A percentile compares a stretch with the other conserved stretches of the same genome.
phyloP scores from a whole-genome alignment of 225 moss, liverwort and hornwort species.

The Asterella californica region DNA sequence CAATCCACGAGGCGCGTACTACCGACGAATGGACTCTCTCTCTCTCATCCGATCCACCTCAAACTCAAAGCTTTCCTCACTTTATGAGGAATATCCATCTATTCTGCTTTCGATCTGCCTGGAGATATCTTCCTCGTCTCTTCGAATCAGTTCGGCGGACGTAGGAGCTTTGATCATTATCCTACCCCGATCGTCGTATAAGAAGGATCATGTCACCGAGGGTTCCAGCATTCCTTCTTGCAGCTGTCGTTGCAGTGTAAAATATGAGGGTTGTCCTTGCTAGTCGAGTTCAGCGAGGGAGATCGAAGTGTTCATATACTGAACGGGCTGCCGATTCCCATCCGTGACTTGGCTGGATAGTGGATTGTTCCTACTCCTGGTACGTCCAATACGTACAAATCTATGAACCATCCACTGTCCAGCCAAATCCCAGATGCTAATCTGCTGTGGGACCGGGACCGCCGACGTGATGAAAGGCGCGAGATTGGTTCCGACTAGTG shows the following conservation, averaged over 20 bases:
- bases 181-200: background rate
- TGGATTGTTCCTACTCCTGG: background rate
- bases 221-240: background rate
- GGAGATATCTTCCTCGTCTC: background rate
- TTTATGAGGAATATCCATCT: background rate
- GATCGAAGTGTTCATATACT: background rate
- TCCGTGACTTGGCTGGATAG: slow-evolving; percentile 1
- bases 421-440: slow-evolving; percentile 2
- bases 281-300: background rate
- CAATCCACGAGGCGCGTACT: too few species aligned
- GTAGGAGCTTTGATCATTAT: background rate
- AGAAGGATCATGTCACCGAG: background rate
- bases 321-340: background rate
- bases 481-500: too few species aligned
- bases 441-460: background rate
- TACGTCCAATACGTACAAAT: background rate
- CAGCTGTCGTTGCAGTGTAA: background rate
- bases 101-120: background rate
- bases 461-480: too few species aligned
- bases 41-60: background rate
- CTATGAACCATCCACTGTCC: background rate
- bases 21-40: too few species aligned
- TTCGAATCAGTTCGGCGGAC: background rate
- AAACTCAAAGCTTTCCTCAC: background rate
- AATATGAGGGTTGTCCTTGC: background rate